Base-by-base conservation (phyloP, 768 basidiomycete genomes). In the Auricularia cornea region DNA sequence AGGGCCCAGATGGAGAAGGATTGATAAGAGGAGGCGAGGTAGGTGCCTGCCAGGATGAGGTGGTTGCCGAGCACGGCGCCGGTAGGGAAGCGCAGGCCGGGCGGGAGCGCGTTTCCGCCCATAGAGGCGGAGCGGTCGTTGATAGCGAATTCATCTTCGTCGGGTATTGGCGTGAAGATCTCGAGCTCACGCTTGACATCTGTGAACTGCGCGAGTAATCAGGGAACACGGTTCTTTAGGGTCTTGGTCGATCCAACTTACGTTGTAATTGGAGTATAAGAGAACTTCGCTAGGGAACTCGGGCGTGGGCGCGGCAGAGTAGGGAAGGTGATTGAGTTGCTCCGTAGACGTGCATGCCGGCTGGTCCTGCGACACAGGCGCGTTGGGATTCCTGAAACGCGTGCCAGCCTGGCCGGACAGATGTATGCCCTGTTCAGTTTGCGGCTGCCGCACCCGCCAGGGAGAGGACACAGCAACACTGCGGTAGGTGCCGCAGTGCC, bases 1-100 rank as follows among this genome's bases (percentile, higher is more conserved):
- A 99, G 85, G 1, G 92, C 90, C 95, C 95, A 99, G 63, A 98
- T 90, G 11, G 94, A 94, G 74, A 94, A 99, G 30, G 92, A 92
- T 70, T 96, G 94, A 68, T 91, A 92, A 48, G 89, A 88, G 70
- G 94, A 91, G 1, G 95, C 93, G 63, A 99, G 88, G 71, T 97
- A 97, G 23, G 94, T 96, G 32, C 96, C 96, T 10, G 93, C 94
- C 60, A 98, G 88, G 73, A 99, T 89, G 72, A 99, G 84, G 73
- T 94, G 87, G 33, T 86, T 86, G 32, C 95, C 97, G 6, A 97
- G 78, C 65, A 98, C 87, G 33, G 93, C 92, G 23, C 95, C 96
- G 0, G 94, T 91, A 5, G 96, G 96, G 78, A 99, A 99, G 10
- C 96, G 89, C 52, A 98, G 84, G 14, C 96, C 96, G 0, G 97